Evolutionary conservation across 2,329 filamentous ascomycete genomes (phyloP).

Genomic region (Fusarium subtropicale): DNA sequence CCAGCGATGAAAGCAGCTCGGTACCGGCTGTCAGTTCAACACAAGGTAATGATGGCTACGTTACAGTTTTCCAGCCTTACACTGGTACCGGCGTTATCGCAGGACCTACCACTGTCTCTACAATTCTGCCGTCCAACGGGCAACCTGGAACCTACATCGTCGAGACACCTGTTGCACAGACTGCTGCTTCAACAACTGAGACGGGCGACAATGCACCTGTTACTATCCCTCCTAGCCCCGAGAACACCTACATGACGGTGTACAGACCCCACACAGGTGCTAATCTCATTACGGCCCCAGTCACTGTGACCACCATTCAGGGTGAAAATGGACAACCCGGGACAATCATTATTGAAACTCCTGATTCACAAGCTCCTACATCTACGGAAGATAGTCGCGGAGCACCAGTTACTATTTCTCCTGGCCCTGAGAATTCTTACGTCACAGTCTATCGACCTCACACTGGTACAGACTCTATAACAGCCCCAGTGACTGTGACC

Average conservation of each 20-base stretch:
- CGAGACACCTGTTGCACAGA: slow-evolving; percentile 13
- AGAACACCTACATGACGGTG: slow-evolving; percentile 28
- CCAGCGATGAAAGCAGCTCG: neutral
- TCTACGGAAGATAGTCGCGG: neutral
- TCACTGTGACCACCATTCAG: slow-evolving; percentile 27
- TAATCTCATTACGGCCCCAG: slow-evolving; percentile 19
- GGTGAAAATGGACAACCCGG: slow-evolving; percentile 17
- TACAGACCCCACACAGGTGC: slow-evolving; percentile 30
- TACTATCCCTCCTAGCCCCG: slow-evolving; percentile 22
- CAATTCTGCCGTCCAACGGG: slow-evolving; percentile 16
- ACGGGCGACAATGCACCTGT: neutral
- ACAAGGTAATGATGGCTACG: slow-evolving; percentile 24
- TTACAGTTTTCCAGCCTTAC: slow-evolving; percentile 26
- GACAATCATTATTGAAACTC: slow-evolving; percentile 26
- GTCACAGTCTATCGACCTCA: slow-evolving; percentile 25
- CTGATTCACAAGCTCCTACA: neutral
- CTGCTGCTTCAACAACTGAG: neutral
- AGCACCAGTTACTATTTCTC: slow-evolving; percentile 12
- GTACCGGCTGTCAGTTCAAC: neutral
- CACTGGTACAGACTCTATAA: slow-evolving; percentile 6
- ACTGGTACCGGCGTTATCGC: slow-evolving; percentile 18
- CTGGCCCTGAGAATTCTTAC: slow-evolving; percentile 16
- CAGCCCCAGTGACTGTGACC: slow-evolving; percentile 12
- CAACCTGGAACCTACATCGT: slow-evolving; percentile 30
- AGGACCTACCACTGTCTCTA: slow-evolving; percentile 23